Conservation (phyloP, 805 yeast genomes). For the Barnettozyma siamensis region DNA sequence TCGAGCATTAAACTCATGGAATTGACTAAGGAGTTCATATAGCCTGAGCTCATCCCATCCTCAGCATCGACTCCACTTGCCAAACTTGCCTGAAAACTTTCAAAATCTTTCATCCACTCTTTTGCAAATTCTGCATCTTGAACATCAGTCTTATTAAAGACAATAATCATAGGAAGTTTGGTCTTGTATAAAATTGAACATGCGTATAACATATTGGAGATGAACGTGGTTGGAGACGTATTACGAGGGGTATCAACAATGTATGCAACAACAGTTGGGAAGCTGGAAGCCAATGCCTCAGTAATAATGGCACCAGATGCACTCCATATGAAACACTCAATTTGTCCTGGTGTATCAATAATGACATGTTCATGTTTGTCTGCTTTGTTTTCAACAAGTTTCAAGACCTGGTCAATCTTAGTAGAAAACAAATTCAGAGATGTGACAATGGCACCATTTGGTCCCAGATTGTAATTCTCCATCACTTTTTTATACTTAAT, state of each 20-base stretch:
- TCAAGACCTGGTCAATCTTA: slow-evolving; percentile 91
- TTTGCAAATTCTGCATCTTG: slow-evolving; percentile 79
- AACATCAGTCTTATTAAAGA: slow-evolving; percentile 92
- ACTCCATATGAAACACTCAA: slow-evolving; percentile 97
- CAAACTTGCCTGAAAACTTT: slow-evolving; percentile 78
- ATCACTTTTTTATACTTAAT: slow-evolving; percentile 93
- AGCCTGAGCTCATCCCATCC: slow-evolving; percentile 70
- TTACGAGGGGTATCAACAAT: slow-evolving; percentile 96
- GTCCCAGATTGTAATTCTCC: slow-evolving; percentile 93
- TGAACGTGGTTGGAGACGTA: slow-evolving; percentile 91
- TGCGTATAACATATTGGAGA: slow-evolving; percentile 97
- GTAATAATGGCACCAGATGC: slow-evolving; percentile 96
- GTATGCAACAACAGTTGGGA: slow-evolving; percentile 94
- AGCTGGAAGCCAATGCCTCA: slow-evolving; percentile 91
- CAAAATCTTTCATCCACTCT: slow-evolving; percentile 98
- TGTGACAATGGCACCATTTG: slow-evolving; percentile 97
- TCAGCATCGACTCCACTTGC: slow-evolving; percentile 60
- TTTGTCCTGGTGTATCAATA: slow-evolving; percentile 97
- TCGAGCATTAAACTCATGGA: slow-evolving; percentile 95
- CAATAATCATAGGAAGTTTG: slow-evolving; percentile 92
- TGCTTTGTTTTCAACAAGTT: slow-evolving; percentile 71
- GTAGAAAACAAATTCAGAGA: slow-evolving; percentile 89
- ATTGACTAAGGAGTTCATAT: slow-evolving; percentile 89
- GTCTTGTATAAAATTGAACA: slow-evolving; percentile 95
- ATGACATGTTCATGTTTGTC: slow-evolving; percentile 60